A percentile compares a stretch with the other conserved stretches of the same genome.
Evolutionary conservation across 208 protist species (phyloP).

Genomic region (Leptomonas seymouri): DNA sequence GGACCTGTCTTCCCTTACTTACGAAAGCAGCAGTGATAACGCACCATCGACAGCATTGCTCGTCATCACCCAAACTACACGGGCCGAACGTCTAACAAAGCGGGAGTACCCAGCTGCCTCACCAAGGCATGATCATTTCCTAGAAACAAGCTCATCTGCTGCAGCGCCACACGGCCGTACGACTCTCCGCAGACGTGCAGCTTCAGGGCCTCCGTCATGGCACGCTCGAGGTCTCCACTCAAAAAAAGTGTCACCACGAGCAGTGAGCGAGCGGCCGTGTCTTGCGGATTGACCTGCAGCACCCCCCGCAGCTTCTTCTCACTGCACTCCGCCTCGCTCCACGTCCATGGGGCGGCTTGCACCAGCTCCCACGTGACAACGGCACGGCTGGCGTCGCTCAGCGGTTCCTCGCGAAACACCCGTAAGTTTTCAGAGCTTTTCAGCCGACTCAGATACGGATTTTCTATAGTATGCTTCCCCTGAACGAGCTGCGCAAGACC

Average conservation of each 20-base stretch:
- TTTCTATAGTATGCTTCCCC: slow-evolving; percentile 35
- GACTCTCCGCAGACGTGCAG: slow-evolving; percentile 40
- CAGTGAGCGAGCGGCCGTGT: slow-evolving; percentile 44
- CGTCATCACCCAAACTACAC: not conserved
- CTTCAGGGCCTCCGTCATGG: slow-evolving; percentile 86
- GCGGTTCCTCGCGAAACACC: slow-evolving; percentile 41
- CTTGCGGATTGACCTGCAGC: slow-evolving; percentile 43
- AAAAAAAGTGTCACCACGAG: slow-evolving; percentile 87
- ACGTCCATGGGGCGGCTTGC: slow-evolving; percentile 39
- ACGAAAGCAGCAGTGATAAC: no score
- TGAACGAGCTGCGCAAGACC: slow-evolving; percentile 68
- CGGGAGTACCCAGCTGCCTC: slow-evolving; percentile 28
- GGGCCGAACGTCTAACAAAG: not conserved
- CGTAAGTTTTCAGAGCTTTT: slow-evolving; percentile 13
- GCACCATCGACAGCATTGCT: no score
- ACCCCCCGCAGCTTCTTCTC: slow-evolving; percentile 43
- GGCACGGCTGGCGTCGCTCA: slow-evolving; percentile 63
- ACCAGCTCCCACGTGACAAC: slow-evolving; percentile 45
- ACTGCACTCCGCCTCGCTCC: slow-evolving; percentile 62
- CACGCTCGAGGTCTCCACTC: slow-evolving; percentile 79
- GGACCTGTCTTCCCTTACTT: no score
- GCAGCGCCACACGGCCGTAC: slow-evolving; percentile 68
- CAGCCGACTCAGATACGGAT: slow-evolving; percentile 46
- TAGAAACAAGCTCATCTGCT: slow-evolving; percentile 59
- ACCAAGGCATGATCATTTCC: slow-evolving; percentile 63